These are phyloP conservation scores for Brassica napus DNA, from an alignment of 345 rosid species.

Conservation along the genomic window Da-Ae NC_063443.1:582501-583000, in stretches of 20 bases:
- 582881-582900: too few relatives aligned
- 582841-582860: background rate
- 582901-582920: background rate
- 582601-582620: background rate
- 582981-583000: slow-evolving; percentile 74
- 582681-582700: slow-evolving; percentile 54
- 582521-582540: background rate
- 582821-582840: background rate
- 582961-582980: slow-evolving; percentile 71
- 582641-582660: slow-evolving; percentile 41
- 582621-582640: background rate
- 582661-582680: slow-evolving; percentile 69
- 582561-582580: background rate
- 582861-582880: background rate
- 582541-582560: background rate
- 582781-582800: slow-evolving; percentile 17
- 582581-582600: background rate
- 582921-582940: background rate
- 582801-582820: background rate
- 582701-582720: slow-evolving; percentile 50
- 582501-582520: background rate
- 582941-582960: slow-evolving; percentile 41
- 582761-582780: slow-evolving; percentile 55
- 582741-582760: slow-evolving; percentile 58
- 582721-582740: slow-evolving; percentile 60